Percentiles rank a stretch among this genome's conserved stretches.
Evolutionary conservation across 495 filamentous ascomycete genomes (phyloP).

Genomic region (Tuber melanosporum): DNA sequence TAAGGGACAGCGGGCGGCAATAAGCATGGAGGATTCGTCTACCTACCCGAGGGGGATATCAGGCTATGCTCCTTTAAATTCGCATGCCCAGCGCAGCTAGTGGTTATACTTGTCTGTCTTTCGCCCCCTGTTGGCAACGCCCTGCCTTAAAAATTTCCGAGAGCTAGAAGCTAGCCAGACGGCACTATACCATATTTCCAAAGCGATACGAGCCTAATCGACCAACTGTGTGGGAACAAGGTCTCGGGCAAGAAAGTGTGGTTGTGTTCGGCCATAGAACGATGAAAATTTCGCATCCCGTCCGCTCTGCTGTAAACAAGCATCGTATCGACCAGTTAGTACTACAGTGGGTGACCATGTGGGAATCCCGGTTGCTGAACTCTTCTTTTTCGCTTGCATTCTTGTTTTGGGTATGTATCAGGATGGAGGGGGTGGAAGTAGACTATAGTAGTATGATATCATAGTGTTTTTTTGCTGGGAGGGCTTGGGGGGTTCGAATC

Average conservation of each 20-base stretch:
- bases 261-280: background rate
- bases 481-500: background rate
- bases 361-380: background rate
- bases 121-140: too few relatives aligned
- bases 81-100: too few relatives aligned
- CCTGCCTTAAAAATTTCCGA: too few relatives aligned
- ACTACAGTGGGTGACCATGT: background rate
- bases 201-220: too few relatives aligned
- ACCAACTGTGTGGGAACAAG: background rate
- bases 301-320: background rate
- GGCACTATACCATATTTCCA: too few relatives aligned
- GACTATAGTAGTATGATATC: background rate
- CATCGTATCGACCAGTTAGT: background rate
- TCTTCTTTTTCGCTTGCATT: background rate
- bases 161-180: too few relatives aligned
- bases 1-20: background rate
- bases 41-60: too few relatives aligned
- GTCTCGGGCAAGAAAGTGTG: too few relatives aligned
- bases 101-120: too few relatives aligned
- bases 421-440: background rate
- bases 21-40: too few relatives aligned
- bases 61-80: too few relatives aligned
- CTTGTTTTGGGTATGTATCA: background rate
- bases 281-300: background rate
- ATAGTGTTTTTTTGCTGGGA: too few relatives aligned